Evolutionary conservation across 176 grass and related monocot genomes (phyloP), one percentile per base, ranked within the genome.

Genomic region (Triticum turgidum): DNA sequence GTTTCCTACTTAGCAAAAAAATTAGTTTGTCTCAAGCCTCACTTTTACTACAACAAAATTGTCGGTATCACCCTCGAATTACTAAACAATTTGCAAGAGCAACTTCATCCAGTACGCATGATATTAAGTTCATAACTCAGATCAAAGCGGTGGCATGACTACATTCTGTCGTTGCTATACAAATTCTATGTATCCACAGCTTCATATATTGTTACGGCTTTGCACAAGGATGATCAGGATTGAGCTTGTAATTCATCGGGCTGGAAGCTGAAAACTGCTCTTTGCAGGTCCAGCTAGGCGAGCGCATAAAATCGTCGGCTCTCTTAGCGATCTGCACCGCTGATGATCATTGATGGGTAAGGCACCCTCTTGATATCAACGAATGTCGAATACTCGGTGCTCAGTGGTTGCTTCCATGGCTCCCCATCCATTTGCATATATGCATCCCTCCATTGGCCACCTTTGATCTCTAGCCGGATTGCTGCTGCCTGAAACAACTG

Each of bases 391-490:
- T 92, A 93, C 37, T 94, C 84, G 0, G 22, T 69, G 66, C 80
- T 90, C 79, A 96, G 83, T 77, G 94, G 90, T 88, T 99, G 97
- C 65, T 96, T 99, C 97, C 97, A 99, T 59, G 97, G 97, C 70
- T 99, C 97, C 61, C 97, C 94, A 18, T 99, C 97, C 97, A 96
- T 99, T 88, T 99, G 97, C 97, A 96, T 99, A 56, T 91, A 99
- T 22, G 91, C 94, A 41, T 91, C 92, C 56, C 66, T 91, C 94
- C 94, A 96, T 39, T 87, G 82, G 1, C 94, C 94, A 21, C 97
- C 97, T 94, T 93, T 96, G 81, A 99, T 99, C 78, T 99, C 97
- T 47, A 99, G 85, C 20, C 94, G 86, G 77, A 99, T 96, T 45
- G 97, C 94, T 22, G 90, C 82, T 86, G 94, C 97, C 97, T 96